These are phyloP conservation scores for Limtongia smithiae DNA, from an alignment of 805 yeast genomes.

Conservation along the genomic window DNA sequence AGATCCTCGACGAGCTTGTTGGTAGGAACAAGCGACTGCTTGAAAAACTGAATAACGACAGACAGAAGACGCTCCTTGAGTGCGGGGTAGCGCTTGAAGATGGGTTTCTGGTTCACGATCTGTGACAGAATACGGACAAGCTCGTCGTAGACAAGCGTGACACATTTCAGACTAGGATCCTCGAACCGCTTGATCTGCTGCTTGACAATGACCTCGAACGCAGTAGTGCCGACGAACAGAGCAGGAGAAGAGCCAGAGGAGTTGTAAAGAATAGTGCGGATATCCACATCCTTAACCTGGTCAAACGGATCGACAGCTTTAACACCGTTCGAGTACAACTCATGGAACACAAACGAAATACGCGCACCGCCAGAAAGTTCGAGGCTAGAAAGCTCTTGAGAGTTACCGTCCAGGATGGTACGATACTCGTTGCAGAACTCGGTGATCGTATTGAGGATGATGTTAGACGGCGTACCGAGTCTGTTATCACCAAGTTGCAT, in stretches of 20 bases:
- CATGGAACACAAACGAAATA: constrained; percentile 94
- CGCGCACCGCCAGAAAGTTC: constrained; percentile 98
- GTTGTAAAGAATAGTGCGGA: constrained; percentile 94
- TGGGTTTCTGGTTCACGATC: constrained; percentile 67
- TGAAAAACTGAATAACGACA: constrained; percentile 72
- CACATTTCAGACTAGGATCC: constrained; percentile 87
- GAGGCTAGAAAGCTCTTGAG: constrained; percentile 78
- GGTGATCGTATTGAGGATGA: constrained; percentile 86
- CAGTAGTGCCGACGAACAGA: constrained; percentile 93
- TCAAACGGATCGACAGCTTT: constrained; percentile 92
- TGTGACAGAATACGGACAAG: constrained; percentile 84
- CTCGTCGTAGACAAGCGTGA: constrained; percentile 88
- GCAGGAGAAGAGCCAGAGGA: constrained; percentile 96
- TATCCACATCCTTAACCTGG: constrained; percentile 91
- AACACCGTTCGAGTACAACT: constrained; percentile 88
- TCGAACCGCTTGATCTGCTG: constrained; percentile 92
- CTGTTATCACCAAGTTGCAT: constrained; percentile 63
- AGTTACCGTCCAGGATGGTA: constrained; percentile 88
- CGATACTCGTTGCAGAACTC: constrained; percentile 88
- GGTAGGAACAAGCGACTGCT: constrained; percentile 79
- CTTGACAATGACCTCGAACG: constrained; percentile 91
- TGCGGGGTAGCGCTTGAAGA: constrained; percentile 83
- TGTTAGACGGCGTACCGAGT: constrained; percentile 76
- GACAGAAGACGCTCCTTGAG: constrained; percentile 82
- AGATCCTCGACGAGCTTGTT: constrained; percentile 79